Evolutionary conservation across 2,329 filamentous ascomycete species (phyloP).

Genomic region (Mycocentrospora acerina): DNA sequence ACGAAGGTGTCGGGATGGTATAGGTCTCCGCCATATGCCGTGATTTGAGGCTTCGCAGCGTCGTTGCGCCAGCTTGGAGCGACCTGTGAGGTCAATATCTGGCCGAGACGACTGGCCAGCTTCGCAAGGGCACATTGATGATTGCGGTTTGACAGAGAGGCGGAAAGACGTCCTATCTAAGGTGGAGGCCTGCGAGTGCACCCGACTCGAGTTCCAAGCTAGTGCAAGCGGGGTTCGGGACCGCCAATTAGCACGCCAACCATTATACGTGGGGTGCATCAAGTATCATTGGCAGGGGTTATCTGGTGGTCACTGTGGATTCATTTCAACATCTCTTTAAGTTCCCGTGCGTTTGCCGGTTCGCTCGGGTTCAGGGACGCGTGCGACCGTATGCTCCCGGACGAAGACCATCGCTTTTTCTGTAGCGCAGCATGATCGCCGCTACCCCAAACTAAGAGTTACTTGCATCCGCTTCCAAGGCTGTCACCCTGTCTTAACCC

Average conservation of each 20-base stretch:
- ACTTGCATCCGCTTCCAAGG: too few relatives aligned
- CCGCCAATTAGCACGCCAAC: neutral
- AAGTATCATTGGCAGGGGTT: neutral
- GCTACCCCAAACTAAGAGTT: too few relatives aligned
- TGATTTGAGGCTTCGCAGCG: slow-evolving; percentile 12
- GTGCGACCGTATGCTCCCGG: slow-evolving; percentile 6
- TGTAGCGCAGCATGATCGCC: too few relatives aligned
- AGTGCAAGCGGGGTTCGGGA: neutral
- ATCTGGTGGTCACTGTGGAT: neutral
- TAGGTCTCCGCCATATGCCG: slow-evolving; percentile 56
- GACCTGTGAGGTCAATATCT: slow-evolving; percentile 4
- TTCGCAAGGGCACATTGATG: slow-evolving; percentile 1
- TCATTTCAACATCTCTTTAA: neutral
- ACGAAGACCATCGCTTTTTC: too few relatives aligned
- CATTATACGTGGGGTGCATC: neutral
- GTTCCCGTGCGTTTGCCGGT: slow-evolving; percentile 5
- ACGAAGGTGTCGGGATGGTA: slow-evolving; percentile 58
- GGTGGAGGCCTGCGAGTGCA: neutral
- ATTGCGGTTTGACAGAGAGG: slow-evolving; percentile 4
- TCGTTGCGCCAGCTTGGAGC: slow-evolving; percentile 17
- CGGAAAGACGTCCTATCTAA: slow-evolving; percentile 5
- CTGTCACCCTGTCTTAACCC: too few relatives aligned
- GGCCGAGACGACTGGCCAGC: slow-evolving; percentile 1
- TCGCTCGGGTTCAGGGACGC: slow-evolving; percentile 10
- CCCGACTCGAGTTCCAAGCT: neutral